Evolutionary conservation across 2,329 filamentous ascomycete genomes (phyloP), one percentile per base, ranked within the genome.

Genomic region (Chrysoporthe puriensis): DNA sequence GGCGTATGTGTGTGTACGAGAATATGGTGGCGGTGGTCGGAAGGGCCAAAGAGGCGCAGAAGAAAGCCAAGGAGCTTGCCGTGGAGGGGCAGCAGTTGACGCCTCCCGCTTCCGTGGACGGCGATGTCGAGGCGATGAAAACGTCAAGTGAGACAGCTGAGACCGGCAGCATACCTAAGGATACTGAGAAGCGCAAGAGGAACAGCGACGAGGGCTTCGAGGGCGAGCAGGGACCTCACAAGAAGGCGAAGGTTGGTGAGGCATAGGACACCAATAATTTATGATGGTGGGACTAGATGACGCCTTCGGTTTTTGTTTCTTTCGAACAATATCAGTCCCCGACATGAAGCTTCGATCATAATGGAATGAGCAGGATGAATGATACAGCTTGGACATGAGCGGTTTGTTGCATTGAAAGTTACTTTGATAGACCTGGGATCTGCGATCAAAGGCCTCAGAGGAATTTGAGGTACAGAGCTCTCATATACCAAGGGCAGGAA

Each of bases 1-100:
- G 56, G 7, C 3, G 21, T 0, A 64, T 64, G 42, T 58, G 62
- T 40, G 9, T 48, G 4, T 48, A 40, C 5, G 62, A 64, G 42
- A 57, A 57, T 13, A 57, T 64, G 26, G 42, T 40, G 3, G n/a
- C 63, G 32, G 48, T 57, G 32, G 54, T 14, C 18, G 54, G 32
- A n/a, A 9, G 54, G 8, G 48, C 21, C 48, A 52, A 32, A 14
- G n/a, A 52, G 48, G 48, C 21, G 8, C 48, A 52, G 16, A 14
- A 21, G 56, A 36, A 13, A 14, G 2, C 52, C 1, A 36, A 36
- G 14, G 7, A 36, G 32, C 32, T 1, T 2, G 32, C 32, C 16
- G 16, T 18, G 11, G 2, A 56, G 50, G 50, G 34, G 52, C 14
- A 7, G 32, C 34, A 8, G 14, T 11, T 36, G 13, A 36, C 32